phyloP scores from a whole-genome alignment of 371 early-diverging fungal species.

The Rhizopus delemar region DNA sequence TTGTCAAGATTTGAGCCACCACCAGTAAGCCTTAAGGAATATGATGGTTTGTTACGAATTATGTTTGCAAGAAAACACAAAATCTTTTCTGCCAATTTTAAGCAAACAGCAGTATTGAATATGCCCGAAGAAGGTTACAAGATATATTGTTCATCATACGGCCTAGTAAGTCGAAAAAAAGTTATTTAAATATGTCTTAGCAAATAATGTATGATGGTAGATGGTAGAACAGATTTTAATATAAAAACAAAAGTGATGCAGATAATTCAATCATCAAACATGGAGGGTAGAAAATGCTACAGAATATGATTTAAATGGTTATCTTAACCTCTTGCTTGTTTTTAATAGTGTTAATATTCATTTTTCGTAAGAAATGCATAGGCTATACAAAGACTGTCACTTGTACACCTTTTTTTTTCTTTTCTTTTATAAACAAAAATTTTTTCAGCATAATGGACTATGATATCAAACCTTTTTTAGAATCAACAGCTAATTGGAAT shows the following conservation, averaged over 20 bases:
- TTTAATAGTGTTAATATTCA: constrained; percentile 78
- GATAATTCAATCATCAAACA: constrained; percentile 70
- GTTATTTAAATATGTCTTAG: too few species aligned
- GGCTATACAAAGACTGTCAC: too few species aligned
- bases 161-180: constrained; percentile 41
- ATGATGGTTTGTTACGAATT: constrained; percentile 96
- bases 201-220: constrained; percentile 28
- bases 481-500: constrained; percentile 25
- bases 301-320: constrained; percentile 92
- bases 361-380: constrained; percentile 50
- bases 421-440: too few species aligned
- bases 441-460: constrained; percentile 15
- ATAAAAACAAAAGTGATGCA: constrained; percentile 73
- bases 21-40: constrained; percentile 95
- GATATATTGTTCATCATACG: constrained; percentile 82
- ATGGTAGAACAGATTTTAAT: constrained; percentile 83
- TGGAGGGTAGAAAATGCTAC: constrained; percentile 81
- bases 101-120: constrained; percentile 79
- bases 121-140: constrained; percentile 94
- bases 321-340: constrained; percentile 75
- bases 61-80: constrained; percentile 98
- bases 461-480: constrained; percentile 18
- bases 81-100: constrained; percentile 87
- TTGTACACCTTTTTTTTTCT: too few species aligned
- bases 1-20: constrained; percentile 95